Base-by-base conservation (phyloP, 179 eudicot species). In the Amaranthus tricolor region DNA sequence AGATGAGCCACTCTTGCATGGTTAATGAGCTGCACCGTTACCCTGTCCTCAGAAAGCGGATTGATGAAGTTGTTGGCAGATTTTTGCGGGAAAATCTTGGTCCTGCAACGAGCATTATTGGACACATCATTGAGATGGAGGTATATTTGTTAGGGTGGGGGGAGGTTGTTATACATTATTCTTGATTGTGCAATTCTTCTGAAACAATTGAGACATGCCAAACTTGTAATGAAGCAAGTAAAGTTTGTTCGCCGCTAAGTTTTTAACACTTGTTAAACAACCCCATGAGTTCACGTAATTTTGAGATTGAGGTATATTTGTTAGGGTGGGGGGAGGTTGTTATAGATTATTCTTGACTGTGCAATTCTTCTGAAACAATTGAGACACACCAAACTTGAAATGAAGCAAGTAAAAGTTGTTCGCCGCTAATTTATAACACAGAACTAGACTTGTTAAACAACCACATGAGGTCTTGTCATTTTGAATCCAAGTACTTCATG, bases 1-100 rank as follows among this genome's bases (percentile, higher is more conserved):
- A 96, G 99, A 96, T 96, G 96, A 93, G 98, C 83, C 99, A 91
- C 72, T 86, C 81, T 12, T 91, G 93, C 78, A 84, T 91, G 91
- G 84, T 90, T 63, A 85, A 80, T 81, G 99, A 91, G 79, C 82
- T 89, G 72, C 97, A 86, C 75, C 92, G 97, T 7, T 96, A 89
- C 72, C 99, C 99, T n/a, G 88, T 89, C 69, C 87, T 96, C 45
- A 85, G 96, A 82, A 93, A 84, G 79, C 89, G 91, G 66, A 86
- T 96, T 86, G 98, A 96, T 83, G 97, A 91, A 78, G 99, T 96
- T 76, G 84, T 85, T 8, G 89, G 88, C 43, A 84, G 83, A 72
- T 96, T 93, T 80, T 82, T 96, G 85, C 90, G 91, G 67, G 91
- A 84, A 74, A 92, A 95, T 74, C 95, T 91, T 76, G 84, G 86